These are phyloP conservation scores for Solanum ossicruentum DNA, from an alignment of 257 asterid genomes.

Conservation along the genomic window DNA sequence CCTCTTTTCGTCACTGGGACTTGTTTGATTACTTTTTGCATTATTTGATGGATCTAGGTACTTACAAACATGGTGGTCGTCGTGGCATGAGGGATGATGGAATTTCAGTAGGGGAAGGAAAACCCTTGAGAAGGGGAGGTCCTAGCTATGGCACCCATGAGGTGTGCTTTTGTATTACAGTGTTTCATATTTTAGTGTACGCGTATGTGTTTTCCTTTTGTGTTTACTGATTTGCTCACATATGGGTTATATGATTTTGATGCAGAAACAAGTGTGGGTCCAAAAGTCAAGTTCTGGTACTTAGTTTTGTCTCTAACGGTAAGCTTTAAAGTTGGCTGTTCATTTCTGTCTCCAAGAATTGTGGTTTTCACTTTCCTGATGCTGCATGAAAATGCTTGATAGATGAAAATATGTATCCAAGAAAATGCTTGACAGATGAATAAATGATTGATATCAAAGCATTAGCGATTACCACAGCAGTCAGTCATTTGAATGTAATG, in stretches of 20 bases:
- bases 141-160: slow-evolving; percentile 49
- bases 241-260: neutral
- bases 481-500: neutral
- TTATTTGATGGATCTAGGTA: slow-evolving; percentile 34
- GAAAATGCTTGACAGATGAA: neutral
- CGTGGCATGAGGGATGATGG: slow-evolving; percentile 62
- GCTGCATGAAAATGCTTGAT: neutral
- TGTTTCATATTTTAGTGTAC: neutral
- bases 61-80: slow-evolving; percentile 56
- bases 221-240: neutral
- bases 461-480: neutral
- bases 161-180: slow-evolving; percentile 24
- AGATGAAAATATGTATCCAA: neutral
- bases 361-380: neutral
- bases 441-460: neutral
- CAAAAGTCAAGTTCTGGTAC: slow-evolving; percentile 87
- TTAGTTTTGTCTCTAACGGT: slow-evolving; percentile 43
- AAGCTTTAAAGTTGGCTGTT: slow-evolving; percentile 12
- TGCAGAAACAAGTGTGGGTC: slow-evolving; percentile 97
- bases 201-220: neutral
- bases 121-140: slow-evolving; percentile 54
- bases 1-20: neutral
- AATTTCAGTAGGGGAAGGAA: slow-evolving; percentile 46
- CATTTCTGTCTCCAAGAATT: neutral
- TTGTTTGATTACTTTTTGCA: neutral